Base-by-base conservation (phyloP, 148 eudicot genomes). In the Chenopodium quinoa region DNA sequence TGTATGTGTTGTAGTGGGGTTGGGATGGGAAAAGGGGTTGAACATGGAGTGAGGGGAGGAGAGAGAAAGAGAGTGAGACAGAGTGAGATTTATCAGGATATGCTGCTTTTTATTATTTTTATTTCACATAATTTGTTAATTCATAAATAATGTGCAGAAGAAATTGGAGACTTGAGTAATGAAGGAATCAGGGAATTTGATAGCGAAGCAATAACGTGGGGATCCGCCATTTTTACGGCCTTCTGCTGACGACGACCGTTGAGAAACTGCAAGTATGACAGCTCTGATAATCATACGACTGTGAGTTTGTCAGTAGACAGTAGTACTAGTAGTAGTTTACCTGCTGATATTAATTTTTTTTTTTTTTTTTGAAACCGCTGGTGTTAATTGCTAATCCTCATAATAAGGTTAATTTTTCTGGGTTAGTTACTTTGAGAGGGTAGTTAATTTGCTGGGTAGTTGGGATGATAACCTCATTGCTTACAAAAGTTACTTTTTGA, bases 171-270 rank as follows among this genome's bases (percentile, higher is more conserved):
- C 40, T 79, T 25, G 52, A 81, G 52, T 64, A 63, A 29, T 50
- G 56, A 71, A 50, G 37, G 60, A 70, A 70, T 47, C 7, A 5
- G 17, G 14, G 56, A 12, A 52, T 65, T 19, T 67, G 84, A 77
- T 25, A 75, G 79, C 68, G 60, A 64, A 75, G 83, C 80, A 80
- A 32, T 20, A 72, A 84, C 86, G 71, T 81, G 86, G 86, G 82
- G 71, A 80, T 84, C 81, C 84, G 84, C 84, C 84, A 84, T 84
- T 84, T 84, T 84, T 84, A 84, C 86, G 86, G 86, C 63, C 73
- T 66, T 44, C 10, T 50, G 75, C 69, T 83, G 85, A 83, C 81
- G 85, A 83, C 81, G 78, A 83, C 13, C 25, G 37, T 34, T 13
- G 23, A n/a, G 74, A 71, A 25, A 62, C 72, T 68, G 72, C 72